phyloP scores from a whole-genome alignment of 1,139 yeast species.

The Geotrichum cucujoidarum region DNA sequence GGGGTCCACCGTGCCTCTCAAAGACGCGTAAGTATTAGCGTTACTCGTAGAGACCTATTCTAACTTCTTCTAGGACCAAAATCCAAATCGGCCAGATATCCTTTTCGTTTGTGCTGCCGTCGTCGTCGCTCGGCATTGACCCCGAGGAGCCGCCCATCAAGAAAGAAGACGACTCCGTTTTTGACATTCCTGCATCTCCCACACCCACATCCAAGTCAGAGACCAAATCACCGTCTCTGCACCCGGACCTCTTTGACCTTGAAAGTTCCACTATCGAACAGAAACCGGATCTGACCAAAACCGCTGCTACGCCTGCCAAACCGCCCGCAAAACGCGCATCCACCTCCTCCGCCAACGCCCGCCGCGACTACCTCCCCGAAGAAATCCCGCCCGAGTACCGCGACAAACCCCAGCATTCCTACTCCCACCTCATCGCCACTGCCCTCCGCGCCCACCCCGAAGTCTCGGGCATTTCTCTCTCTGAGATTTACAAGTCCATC shows the following conservation, averaged over 20 bases:
- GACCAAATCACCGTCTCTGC: constrained; percentile 11
- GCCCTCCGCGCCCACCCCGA: constrained; percentile 65
- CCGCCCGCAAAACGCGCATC: too few relatives aligned
- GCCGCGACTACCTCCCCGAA: constrained; percentile 37
- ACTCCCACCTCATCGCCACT: constrained; percentile 72
- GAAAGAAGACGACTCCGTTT: constrained; percentile 1
- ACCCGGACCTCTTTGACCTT: too few relatives aligned
- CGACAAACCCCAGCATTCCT: constrained; percentile 74
- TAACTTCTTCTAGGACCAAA: constrained; percentile 49
- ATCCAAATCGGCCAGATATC: constrained; percentile 92
- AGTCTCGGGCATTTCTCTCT: constrained; percentile 69
- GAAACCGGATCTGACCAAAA: too few relatives aligned
- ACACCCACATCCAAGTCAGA: neutral
- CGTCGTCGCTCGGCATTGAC: constrained; percentile 18
- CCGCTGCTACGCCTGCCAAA: too few relatives aligned
- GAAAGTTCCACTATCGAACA: too few relatives aligned
- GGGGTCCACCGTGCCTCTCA: constrained; percentile 81
- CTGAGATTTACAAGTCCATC: constrained; percentile 81
- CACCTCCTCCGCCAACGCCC: constrained; percentile 13
- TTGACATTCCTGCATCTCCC: constrained; percentile 5
- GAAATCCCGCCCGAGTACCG: constrained; percentile 87
- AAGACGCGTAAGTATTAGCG: constrained; percentile 41
- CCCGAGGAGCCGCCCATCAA: constrained; percentile 13
- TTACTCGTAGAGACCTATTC: neutral
- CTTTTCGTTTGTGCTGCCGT: constrained; percentile 78